phyloP scores from a whole-genome alignment of 805 yeast species.

The Soucietia sequanensis region DNA sequence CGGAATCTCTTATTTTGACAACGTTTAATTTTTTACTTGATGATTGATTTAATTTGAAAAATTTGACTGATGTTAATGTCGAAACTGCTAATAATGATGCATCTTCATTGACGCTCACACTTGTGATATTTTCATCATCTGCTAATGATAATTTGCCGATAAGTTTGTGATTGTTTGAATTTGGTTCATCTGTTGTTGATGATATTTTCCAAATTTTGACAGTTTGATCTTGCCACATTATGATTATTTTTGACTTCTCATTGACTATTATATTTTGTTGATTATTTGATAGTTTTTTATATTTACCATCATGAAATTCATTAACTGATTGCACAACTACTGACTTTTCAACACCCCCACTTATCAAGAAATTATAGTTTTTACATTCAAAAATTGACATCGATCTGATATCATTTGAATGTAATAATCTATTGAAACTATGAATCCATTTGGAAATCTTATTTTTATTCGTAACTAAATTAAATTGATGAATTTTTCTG shows the following conservation, averaged over 20 bases:
- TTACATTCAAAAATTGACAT: conserved; percentile 69
- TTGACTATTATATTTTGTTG: conserved; percentile 57
- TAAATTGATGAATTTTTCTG: conserved; percentile 78
- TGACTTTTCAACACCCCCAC: conserved; percentile 81
- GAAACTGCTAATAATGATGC: conserved; percentile 71
- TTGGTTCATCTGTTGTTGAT: conserved; percentile 22
- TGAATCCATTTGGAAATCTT: conserved; percentile 65
- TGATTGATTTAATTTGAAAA: conserved; percentile 57
- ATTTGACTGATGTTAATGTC: conserved; percentile 62
- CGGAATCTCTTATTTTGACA: conserved; percentile 49
- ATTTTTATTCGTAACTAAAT: conserved; percentile 31
- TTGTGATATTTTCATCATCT: conserved; percentile 78
- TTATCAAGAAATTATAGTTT: conserved; percentile 64
- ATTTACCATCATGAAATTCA: conserved; percentile 69
- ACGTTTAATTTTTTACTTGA: conserved; percentile 42
- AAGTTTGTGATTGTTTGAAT: conserved; percentile 47
- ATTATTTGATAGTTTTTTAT: conserved; percentile 64
- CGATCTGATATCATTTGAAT: conserved; percentile 82
- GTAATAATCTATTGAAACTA: conserved; percentile 72
- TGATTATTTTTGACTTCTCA: conserved; percentile 48
- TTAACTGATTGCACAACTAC: conserved; percentile 64
- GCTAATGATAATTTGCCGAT: conserved; percentile 63
- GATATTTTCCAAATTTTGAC: conserved; percentile 77
- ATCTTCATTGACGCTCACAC: conserved; percentile 62
- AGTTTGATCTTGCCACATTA: conserved; percentile 79